These are phyloP conservation scores for Licmophora abbreviata DNA, from an alignment of 108 stramenopile species.

Conservation along the genomic window DNA sequence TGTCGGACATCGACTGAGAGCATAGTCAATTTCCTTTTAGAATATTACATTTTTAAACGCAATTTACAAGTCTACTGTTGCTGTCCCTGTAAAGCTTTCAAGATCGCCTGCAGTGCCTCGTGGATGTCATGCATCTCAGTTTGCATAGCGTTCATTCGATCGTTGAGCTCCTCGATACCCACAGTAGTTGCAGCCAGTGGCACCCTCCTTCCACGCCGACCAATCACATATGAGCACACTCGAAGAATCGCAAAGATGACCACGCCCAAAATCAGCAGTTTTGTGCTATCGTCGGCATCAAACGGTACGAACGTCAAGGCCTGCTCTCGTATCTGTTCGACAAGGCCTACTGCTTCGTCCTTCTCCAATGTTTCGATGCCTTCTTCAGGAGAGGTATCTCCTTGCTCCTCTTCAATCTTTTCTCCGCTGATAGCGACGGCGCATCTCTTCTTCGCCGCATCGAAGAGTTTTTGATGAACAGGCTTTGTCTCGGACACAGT, in stretches of 20 bases:
- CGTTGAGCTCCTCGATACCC: too few relatives aligned
- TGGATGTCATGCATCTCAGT: conserved; percentile 1
- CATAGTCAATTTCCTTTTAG: neutral
- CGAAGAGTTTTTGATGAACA: conserved; percentile 61
- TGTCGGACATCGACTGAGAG: neutral
- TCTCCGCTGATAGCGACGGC: conserved; percentile 6
- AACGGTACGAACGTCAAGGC: conserved; percentile 1
- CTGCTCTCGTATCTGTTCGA: conserved; percentile 1
- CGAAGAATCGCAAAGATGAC: neutral
- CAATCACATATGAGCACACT: neutral
- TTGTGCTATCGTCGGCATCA: neutral
- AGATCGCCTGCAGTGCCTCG: neutral
- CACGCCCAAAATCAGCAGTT: neutral
- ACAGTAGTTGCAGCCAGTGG: too few relatives aligned
- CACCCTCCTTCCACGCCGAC: neutral
- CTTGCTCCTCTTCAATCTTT: neutral
- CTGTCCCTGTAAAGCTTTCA: neutral
- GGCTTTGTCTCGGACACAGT: conserved; percentile 59
- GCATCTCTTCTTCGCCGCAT: conserved; percentile 37
- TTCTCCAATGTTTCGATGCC: neutral
- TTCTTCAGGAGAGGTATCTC: neutral
- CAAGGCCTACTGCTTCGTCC: neutral
- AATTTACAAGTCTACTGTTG: neutral
- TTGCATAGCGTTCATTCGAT: neutral
- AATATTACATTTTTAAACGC: neutral